Evolutionary conservation across 148 eudicot species (phyloP).

Genomic region (Camellia japonica): DNA sequence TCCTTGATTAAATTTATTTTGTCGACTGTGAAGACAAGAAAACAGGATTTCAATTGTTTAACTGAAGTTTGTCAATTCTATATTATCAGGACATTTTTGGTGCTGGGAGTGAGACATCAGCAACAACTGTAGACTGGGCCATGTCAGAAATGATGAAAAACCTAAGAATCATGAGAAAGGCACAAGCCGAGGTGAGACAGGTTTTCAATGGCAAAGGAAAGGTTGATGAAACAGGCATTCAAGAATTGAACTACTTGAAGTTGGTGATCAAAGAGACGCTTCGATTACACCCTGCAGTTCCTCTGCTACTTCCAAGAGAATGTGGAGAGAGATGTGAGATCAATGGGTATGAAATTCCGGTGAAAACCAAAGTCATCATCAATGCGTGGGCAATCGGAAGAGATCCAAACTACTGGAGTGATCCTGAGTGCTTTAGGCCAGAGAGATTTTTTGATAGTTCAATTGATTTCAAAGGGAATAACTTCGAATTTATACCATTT

Average conservation of each 20-base stretch:
- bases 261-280: constrained; percentile 30
- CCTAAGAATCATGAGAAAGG: constrained; percentile 29
- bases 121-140: constrained; percentile 29
- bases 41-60: neutral
- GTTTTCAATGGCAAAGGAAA: constrained; percentile 12
- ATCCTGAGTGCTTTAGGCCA: constrained; percentile 29
- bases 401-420: constrained; percentile 29
- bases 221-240: constrained; percentile 19
- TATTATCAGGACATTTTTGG: constrained; percentile 24
- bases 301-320: constrained; percentile 30
- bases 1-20: too few relatives aligned
- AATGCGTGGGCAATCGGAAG: constrained; percentile 34
- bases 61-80: neutral
- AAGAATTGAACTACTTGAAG: constrained; percentile 23
- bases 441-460: constrained; percentile 26
- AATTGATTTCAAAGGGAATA: constrained; percentile 26
- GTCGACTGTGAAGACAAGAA: neutral
- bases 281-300: constrained; percentile 28
- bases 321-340: constrained; percentile 22
- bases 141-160: constrained; percentile 40
- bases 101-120: constrained; percentile 35
- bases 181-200: constrained; percentile 33
- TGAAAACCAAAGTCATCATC: constrained; percentile 21
- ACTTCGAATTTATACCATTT: constrained; percentile 30
- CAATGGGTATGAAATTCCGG: constrained; percentile 26